phyloP scores from a whole-genome alignment of 2,329 filamentous ascomycete genomes.

The Alternaria burnsii region DNA sequence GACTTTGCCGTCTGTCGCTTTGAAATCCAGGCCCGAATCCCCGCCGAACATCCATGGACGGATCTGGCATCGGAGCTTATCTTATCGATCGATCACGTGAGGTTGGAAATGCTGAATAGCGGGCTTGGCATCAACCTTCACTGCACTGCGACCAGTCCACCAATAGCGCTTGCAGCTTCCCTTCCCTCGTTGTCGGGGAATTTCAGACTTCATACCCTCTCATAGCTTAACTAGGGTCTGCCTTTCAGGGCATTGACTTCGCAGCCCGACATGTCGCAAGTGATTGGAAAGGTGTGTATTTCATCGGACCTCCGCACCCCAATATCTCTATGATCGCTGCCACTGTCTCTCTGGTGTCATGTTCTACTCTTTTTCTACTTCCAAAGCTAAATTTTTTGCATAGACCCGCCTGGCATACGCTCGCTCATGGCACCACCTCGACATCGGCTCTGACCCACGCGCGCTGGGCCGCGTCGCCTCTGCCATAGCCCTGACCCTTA shows the following conservation, averaged over 20 bases:
- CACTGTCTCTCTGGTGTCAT: neutral
- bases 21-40: slow-evolving; percentile 39
- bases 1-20: slow-evolving; percentile 33
- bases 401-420: slow-evolving; percentile 97
- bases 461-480: slow-evolving; percentile 90
- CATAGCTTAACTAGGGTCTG: neutral
- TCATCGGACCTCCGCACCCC: slow-evolving; percentile 33
- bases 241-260: slow-evolving; percentile 34
- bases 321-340: neutral
- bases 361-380: neutral
- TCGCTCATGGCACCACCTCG: slow-evolving; percentile 91
- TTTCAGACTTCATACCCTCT: neutral
- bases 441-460: slow-evolving; percentile 72
- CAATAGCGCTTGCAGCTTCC: slow-evolving; percentile 8
- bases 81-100: slow-evolving; percentile 23
- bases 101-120: slow-evolving; percentile 21
- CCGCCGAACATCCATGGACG: slow-evolving; percentile 13
- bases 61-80: slow-evolving; percentile 3
- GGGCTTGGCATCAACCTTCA: slow-evolving; percentile 26
- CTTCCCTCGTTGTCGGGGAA: slow-evolving; percentile 3
- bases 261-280: slow-evolving; percentile 74
- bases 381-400: slow-evolving; percentile 12
- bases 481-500: slow-evolving; percentile 84
- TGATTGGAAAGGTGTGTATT: slow-evolving; percentile 72
- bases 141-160: slow-evolving; percentile 19